A percentile compares a stretch with the other conserved stretches of the same genome.
Evolutionary conservation across 1,284 basidiomycete genomes (phyloP).

Genomic region (Xerocomus cyaneibrunnescens): DNA sequence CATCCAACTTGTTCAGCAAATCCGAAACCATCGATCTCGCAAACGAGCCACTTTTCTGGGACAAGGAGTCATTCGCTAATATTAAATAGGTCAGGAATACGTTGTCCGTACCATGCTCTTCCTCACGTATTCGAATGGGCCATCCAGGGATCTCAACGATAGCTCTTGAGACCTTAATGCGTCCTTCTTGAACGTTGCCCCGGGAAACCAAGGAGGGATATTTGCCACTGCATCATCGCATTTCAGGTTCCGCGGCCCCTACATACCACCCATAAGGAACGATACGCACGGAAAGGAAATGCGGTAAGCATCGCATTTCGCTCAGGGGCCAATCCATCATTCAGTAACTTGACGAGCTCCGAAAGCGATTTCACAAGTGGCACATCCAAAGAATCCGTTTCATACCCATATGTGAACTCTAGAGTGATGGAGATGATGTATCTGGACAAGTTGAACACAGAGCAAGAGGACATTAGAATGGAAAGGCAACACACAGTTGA

Average conservation of each 20-base stretch:
- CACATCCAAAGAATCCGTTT: conserved; percentile 27
- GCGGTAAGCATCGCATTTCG: conserved; percentile 32
- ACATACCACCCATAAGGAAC: neutral
- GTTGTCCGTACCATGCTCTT: conserved; percentile 26
- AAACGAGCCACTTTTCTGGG: conserved; percentile 29
- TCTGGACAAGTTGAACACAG: conserved; percentile 11
- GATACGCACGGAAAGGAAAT: conserved; percentile 31
- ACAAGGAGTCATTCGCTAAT: conserved; percentile 1
- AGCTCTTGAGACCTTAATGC: conserved; percentile 31
- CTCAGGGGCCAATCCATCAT: conserved; percentile 27
- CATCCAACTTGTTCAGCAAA: conserved; percentile 21
- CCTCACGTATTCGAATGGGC: conserved; percentile 31
- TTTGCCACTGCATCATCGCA: conserved; percentile 19
- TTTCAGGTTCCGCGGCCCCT: neutral
- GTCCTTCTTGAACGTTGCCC: conserved; percentile 29
- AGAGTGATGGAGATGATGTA: conserved; percentile 35
- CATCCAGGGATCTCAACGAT: conserved; percentile 22
- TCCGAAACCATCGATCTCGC: conserved; percentile 35
- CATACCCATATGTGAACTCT: conserved; percentile 33
- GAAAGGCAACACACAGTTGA: conserved; percentile 17
- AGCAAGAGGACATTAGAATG: neutral
- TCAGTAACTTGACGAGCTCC: conserved; percentile 27
- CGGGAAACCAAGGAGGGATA: conserved; percentile 33
- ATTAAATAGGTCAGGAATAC: neutral
- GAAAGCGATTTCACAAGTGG: conserved; percentile 29